Conservation (phyloP, 352 stramenopile genomes). For the Globisporangium alternatum region DNA sequence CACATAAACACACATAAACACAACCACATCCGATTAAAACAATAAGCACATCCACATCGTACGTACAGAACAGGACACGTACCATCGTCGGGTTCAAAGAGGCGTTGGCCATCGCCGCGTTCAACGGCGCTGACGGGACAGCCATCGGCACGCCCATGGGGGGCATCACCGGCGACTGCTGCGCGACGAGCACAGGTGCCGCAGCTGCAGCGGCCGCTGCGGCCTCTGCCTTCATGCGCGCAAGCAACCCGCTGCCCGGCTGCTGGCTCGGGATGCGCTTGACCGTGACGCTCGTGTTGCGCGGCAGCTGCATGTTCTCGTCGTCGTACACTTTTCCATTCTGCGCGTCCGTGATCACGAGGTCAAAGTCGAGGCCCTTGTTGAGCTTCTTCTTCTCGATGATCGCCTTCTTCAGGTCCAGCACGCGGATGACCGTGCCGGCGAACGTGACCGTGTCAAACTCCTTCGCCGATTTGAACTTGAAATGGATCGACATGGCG, state of each 20-base stretch:
- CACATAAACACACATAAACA: slow-evolving; percentile 15
- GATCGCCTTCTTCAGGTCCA: slow-evolving; percentile 92
- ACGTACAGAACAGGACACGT: slow-evolving; percentile 3
- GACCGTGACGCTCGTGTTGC: slow-evolving; percentile 91
- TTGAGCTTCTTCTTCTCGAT: slow-evolving; percentile 92
- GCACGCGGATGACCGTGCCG: slow-evolving; percentile 80
- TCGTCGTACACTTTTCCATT: slow-evolving; percentile 91
- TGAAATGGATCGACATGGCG: slow-evolving; percentile 89
- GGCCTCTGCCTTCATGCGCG: slow-evolving; percentile 85
- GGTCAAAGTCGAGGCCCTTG: slow-evolving; percentile 91
- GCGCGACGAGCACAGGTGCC: slow-evolving; percentile 35
- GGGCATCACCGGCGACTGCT: slow-evolving; percentile 36
- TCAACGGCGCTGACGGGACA: slow-evolving; percentile 37
- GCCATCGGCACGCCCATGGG: slow-evolving; percentile 21
- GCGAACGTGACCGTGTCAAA: slow-evolving; percentile 87
- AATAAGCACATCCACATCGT: slow-evolving; percentile 9
- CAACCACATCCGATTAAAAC: slow-evolving; percentile 1
- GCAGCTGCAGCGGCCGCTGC: slow-evolving; percentile 50
- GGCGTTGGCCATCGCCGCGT: slow-evolving; percentile 10
- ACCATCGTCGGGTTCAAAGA: slow-evolving; percentile 17
- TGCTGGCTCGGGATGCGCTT: slow-evolving; percentile 88
- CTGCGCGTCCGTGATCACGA: slow-evolving; percentile 91
- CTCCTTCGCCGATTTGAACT: slow-evolving; percentile 90
- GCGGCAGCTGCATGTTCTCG: slow-evolving; percentile 85
- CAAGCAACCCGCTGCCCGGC: slow-evolving; percentile 68